A percentile compares a stretch with the other conserved stretches of the same genome.
Evolutionary conservation across 176 grass and related monocot genomes (phyloP).

Genomic region (Thalia dealbata): DNA sequence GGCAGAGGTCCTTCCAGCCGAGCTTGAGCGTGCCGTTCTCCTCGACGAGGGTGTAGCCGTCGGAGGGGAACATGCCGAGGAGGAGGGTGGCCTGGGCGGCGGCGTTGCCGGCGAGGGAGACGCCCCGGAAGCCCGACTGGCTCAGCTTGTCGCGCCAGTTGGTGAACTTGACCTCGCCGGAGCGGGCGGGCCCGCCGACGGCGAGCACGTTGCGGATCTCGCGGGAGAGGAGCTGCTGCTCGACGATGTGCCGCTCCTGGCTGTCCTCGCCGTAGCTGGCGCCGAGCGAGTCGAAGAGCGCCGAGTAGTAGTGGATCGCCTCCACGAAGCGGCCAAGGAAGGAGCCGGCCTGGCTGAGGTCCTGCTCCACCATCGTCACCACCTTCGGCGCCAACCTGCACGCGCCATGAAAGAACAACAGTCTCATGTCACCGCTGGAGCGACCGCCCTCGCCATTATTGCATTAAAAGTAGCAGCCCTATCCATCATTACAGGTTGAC

Average conservation of each 20-base stretch:
- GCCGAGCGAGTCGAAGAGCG: constrained; percentile 88
- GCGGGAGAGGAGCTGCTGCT: constrained; percentile 84
- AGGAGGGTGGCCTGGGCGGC: constrained; percentile 77
- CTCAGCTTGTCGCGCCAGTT: constrained; percentile 84
- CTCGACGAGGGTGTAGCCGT: constrained; percentile 87
- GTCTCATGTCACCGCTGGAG: background rate
- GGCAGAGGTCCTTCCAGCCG: constrained; percentile 94
- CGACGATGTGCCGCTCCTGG: constrained; percentile 68
- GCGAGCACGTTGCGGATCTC: constrained; percentile 97
- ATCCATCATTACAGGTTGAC: background rate
- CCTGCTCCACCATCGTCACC: constrained; percentile 98
- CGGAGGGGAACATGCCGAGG: constrained; percentile 91
- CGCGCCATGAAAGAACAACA: background rate
- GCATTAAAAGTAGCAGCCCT: background rate
- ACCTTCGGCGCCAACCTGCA: constrained; percentile 88
- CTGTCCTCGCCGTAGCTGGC: constrained; percentile 93
- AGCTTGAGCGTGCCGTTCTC: constrained; percentile 86
- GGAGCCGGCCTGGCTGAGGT: constrained; percentile 81
- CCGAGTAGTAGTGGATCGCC: constrained; percentile 99
- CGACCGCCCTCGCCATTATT: constrained; percentile 1
- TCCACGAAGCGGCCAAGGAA: constrained; percentile 92
- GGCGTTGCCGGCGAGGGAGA: constrained; percentile 70
- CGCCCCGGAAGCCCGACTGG: constrained; percentile 58
- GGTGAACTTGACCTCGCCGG: constrained; percentile 69
- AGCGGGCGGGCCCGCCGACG: constrained; percentile 63